Evolutionary conservation across 805 yeast genomes (phyloP).

Genomic region (Candida verbasci): DNA sequence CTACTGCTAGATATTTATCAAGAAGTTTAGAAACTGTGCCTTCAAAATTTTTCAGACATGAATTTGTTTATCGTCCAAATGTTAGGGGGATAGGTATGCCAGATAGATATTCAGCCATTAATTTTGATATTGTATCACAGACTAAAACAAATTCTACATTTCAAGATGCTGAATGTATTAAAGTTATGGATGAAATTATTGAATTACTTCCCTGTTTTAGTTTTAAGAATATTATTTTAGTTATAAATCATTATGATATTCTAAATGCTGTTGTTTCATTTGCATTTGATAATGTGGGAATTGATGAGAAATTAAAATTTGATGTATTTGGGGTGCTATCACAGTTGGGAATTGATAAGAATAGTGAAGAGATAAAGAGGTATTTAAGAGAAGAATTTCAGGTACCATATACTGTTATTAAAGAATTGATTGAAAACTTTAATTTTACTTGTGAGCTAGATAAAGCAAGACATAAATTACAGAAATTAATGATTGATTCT

Average conservation of each 20-base stretch:
- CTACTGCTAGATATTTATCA: constrained; percentile 82
- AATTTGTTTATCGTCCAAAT: constrained; percentile 73
- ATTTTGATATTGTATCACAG: constrained; percentile 74
- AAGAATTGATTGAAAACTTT: constrained; percentile 70
- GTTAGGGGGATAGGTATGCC: constrained; percentile 62
- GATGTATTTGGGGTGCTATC: constrained; percentile 71
- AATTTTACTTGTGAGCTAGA: constrained; percentile 72
- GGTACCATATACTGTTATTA: constrained; percentile 75
- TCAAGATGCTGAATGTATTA: constrained; percentile 85
- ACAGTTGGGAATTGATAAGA: constrained; percentile 66
- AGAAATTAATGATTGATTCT: constrained; percentile 70
- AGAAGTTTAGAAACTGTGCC: constrained; percentile 43
- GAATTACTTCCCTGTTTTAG: constrained; percentile 63
- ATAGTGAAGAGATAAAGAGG: constrained; percentile 52
- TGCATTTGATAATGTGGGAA: constrained; percentile 77
- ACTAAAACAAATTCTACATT: constrained; percentile 40
- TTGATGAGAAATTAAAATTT: constrained; percentile 46
- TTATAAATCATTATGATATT: constrained; percentile 78
- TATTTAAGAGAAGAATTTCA: constrained; percentile 51
- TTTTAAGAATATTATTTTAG: constrained; percentile 42
- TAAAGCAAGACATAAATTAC: constrained; percentile 57
- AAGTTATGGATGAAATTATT: constrained; percentile 73
- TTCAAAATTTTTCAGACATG: constrained; percentile 68
- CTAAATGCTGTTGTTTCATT: constrained; percentile 58
- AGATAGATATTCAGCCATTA: constrained; percentile 72